Percentiles rank a stretch among this genome's conserved stretches.
These are phyloP conservation scores for Wickerhamiella occidentalis DNA, from an alignment of 805 yeast genomes.

Conservation along the genomic window DNA sequence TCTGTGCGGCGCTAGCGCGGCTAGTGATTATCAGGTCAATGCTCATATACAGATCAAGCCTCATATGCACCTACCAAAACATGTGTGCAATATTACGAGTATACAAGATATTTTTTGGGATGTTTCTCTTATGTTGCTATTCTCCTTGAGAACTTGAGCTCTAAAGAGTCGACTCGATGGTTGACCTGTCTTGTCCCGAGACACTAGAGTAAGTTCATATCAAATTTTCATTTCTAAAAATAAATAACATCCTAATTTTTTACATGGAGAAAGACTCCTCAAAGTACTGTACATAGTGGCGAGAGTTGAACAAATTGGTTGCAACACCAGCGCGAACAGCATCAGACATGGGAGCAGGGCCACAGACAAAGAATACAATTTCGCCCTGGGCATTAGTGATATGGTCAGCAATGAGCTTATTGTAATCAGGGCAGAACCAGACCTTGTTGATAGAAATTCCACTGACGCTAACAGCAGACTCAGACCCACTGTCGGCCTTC, in stretches of 20 bases:
- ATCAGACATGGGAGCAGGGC: neutral
- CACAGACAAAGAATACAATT: slow-evolving; percentile 6
- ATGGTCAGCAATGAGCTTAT: neutral
- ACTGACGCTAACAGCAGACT: neutral
- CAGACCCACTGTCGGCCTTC: neutral
- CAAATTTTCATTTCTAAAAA: neutral
- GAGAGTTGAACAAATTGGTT: neutral
- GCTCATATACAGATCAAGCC: too few relatives aligned
- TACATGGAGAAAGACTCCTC: slow-evolving; percentile 12
- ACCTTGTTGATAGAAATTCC: neutral
- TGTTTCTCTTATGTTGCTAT: too few relatives aligned
- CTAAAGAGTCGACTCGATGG: too few relatives aligned
- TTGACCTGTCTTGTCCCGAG: too few relatives aligned
- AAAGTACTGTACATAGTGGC: slow-evolving; percentile 6
- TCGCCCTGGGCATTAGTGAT: neutral
- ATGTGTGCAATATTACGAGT: too few relatives aligned
- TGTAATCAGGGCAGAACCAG: slow-evolving; percentile 2
- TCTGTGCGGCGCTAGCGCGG: too few relatives aligned
- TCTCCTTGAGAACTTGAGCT: neutral
- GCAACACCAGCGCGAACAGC: slow-evolving; percentile 10
- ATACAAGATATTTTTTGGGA: too few relatives aligned
- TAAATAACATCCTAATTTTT: neutral
- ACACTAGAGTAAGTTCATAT: too few relatives aligned
- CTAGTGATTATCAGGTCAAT: too few relatives aligned
- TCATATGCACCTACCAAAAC: too few relatives aligned